phyloP scores from a whole-genome alignment of 2,329 filamentous ascomycete species.

The Davidsoniella virescens region DNA sequence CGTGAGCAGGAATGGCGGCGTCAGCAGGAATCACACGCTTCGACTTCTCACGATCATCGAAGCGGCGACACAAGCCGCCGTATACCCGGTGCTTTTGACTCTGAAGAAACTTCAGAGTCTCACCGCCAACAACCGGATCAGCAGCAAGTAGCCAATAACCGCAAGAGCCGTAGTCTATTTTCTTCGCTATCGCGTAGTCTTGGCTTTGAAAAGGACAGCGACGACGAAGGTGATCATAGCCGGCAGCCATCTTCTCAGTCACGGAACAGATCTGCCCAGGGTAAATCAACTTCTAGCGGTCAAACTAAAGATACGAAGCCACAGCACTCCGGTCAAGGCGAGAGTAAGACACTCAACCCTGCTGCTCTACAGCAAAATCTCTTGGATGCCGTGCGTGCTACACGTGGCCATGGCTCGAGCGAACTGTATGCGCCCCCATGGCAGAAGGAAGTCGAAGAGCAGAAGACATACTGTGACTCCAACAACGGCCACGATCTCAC shows the following conservation, averaged over 20 bases:
- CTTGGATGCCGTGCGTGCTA: conserved; percentile 61
- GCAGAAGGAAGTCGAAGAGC: conserved; percentile 57
- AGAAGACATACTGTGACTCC: conserved; percentile 72
- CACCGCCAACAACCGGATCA: not conserved
- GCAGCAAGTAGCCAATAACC: conserved; percentile 16
- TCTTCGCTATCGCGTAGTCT: conserved; percentile 51
- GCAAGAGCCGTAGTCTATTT: conserved; percentile 43
- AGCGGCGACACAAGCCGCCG: conserved; percentile 18
- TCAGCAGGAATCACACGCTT: conserved; percentile 20
- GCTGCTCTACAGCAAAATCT: conserved; percentile 52
- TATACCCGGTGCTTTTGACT: conserved; percentile 13
- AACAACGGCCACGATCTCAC: conserved; percentile 56
- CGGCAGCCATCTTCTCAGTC: not conserved
- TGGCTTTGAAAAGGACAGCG: conserved; percentile 41
- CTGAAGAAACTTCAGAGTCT: not conserved
- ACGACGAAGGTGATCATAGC: conserved; percentile 24
- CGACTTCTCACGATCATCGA: conserved; percentile 16
- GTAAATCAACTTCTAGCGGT: not conserved
- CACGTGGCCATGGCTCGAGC: conserved; percentile 58
- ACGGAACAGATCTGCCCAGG: conserved; percentile 1
- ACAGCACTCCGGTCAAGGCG: conserved; percentile 14
- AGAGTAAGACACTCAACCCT: conserved; percentile 41
- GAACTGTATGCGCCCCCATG: conserved; percentile 56
- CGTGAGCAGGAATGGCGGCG: conserved; percentile 29
- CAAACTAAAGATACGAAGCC: too few relatives aligned